phyloP scores from a whole-genome alignment of 1,284 basidiomycete genomes.

The Schizophyllum commune region DNA sequence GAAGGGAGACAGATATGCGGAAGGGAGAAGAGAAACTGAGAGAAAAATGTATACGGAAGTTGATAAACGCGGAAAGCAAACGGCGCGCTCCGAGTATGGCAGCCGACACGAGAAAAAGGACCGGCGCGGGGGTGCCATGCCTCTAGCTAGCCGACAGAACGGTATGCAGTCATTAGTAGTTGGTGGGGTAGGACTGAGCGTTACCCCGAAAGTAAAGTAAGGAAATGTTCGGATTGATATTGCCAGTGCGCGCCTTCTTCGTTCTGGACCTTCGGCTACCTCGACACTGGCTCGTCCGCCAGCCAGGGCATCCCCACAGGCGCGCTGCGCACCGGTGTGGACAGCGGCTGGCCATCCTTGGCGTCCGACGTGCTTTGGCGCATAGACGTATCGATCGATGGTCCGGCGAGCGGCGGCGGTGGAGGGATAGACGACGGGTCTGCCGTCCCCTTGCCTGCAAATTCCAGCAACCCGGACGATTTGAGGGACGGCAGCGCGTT shows the following conservation, averaged over 20 bases:
- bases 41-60: too few relatives aligned
- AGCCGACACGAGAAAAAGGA: background rate
- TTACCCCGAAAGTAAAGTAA: too few relatives aligned
- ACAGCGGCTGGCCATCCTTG: background rate
- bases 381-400: background rate
- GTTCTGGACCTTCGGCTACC: background rate
- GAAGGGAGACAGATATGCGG: too few relatives aligned
- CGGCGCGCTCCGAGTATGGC: background rate
- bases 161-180: background rate
- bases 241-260: background rate
- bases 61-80: background rate
- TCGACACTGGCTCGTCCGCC: background rate
- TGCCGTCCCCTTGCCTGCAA: background rate
- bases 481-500: background rate
- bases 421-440: background rate
- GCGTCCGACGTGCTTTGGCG: background rate
- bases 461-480: background rate
- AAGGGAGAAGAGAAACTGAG: too few relatives aligned
- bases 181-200: too few relatives aligned
- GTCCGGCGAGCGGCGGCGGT: background rate
- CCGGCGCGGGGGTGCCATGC: background rate
- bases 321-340: background rate
- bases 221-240: too few relatives aligned
- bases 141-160: background rate
- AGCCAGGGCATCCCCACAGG: background rate